Percentiles rank a stretch among this genome's conserved stretches.
Evolutionary conservation across 257 asterid genomes (phyloP).

Genomic region (Handroanthus guayacan): DNA sequence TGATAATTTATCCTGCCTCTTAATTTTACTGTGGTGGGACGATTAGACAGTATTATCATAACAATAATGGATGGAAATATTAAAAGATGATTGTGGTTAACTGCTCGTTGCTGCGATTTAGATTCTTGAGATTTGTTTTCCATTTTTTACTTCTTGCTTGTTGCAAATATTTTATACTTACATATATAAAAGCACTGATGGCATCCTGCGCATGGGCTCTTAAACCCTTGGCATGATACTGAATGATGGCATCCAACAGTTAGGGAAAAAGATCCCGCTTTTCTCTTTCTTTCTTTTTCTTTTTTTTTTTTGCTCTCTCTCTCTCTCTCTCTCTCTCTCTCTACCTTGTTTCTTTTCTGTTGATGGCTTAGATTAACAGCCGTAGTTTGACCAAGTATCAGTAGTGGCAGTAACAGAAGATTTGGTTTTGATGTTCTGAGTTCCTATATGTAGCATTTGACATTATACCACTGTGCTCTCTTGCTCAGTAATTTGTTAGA

Average conservation of each 20-base stretch:
- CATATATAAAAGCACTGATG: conserved; percentile 17
- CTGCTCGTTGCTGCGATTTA: no score
- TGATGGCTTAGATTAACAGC: conserved; percentile 44
- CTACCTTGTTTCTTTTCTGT: neutral
- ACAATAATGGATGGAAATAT: neutral
- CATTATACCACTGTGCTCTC: conserved; percentile 34
- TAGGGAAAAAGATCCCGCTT: conserved; percentile 28
- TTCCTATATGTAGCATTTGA: conserved; percentile 39
- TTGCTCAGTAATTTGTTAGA: conserved; percentile 1
- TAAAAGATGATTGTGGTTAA: neutral
- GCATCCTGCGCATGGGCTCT: conserved; percentile 1
- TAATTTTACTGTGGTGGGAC: neutral
- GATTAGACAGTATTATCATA: neutral
- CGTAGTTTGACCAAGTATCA: conserved; percentile 47
- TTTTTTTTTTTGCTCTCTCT: no score
- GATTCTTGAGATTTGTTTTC: neutral
- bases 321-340: no score
- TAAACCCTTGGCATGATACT: neutral
- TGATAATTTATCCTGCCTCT: neutral
- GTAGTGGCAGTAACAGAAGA: conserved; percentile 29
- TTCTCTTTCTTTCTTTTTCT: no score
- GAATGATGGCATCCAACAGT: conserved; percentile 35
- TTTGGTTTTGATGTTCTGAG: conserved; percentile 36
- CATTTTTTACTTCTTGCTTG: neutral
- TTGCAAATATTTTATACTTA: neutral